These are phyloP conservation scores for Xerocomellus intermedius DNA, from an alignment of 768 basidiomycete species.

Conservation along the genomic window DNA sequence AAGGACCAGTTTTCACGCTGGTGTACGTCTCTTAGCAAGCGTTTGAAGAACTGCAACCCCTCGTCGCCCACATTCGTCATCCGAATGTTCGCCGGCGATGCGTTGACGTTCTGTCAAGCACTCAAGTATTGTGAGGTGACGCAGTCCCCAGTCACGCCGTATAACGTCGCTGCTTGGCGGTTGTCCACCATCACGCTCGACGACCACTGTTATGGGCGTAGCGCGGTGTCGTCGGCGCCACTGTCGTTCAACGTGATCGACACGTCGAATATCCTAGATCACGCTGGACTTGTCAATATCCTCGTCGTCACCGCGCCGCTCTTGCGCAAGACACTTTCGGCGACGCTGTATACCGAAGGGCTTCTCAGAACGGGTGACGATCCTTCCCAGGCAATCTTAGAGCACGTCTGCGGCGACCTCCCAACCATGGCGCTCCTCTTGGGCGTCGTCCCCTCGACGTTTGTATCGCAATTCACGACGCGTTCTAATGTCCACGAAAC, in stretches of 20 bases:
- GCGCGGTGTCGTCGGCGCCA: slow-evolving; percentile 15
- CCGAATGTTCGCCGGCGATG: slow-evolving; percentile 31
- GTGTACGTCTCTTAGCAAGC: slow-evolving; percentile 18
- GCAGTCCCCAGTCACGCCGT: slow-evolving; percentile 13
- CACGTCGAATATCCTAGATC: slow-evolving; percentile 30
- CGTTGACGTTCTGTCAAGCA: slow-evolving; percentile 23
- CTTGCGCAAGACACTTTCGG: slow-evolving; percentile 14
- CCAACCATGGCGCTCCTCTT: slow-evolving; percentile 25
- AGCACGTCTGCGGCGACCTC: slow-evolving; percentile 25
- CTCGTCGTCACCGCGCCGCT: slow-evolving; percentile 24
- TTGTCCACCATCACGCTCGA: slow-evolving; percentile 22
- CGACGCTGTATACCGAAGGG: slow-evolving; percentile 30
- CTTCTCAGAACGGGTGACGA: slow-evolving; percentile 16
- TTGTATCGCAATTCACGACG: slow-evolving; percentile 25
- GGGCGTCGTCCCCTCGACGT: slow-evolving; percentile 22
- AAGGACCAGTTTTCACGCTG: slow-evolving; percentile 26
- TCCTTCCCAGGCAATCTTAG: slow-evolving; percentile 13
- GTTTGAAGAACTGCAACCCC: slow-evolving; percentile 13
- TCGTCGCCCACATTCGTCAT: slow-evolving; percentile 22
- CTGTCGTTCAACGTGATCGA: slow-evolving; percentile 33
- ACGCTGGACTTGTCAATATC: slow-evolving; percentile 28
- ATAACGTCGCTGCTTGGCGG: slow-evolving; percentile 25
- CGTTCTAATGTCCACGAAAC: slow-evolving; percentile 24
- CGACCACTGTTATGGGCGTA: slow-evolving; percentile 14
- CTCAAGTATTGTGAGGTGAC: slow-evolving; percentile 15